These are phyloP conservation scores for Neopestalotiopsis rosae DNA, from an alignment of 2,329 filamentous ascomycete species.

Conservation along the genomic window DNA sequence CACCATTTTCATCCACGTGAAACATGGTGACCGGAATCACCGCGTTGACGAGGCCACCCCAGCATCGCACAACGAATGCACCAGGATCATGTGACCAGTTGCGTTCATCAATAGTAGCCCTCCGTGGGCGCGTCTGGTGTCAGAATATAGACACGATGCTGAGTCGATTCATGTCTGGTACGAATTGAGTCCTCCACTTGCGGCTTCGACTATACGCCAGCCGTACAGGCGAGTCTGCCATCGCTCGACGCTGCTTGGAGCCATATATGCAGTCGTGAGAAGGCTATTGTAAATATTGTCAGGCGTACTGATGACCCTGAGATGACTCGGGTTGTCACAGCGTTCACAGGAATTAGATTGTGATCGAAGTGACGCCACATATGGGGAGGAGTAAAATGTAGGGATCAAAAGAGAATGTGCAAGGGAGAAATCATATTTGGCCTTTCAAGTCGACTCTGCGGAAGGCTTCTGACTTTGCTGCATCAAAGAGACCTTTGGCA, in stretches of 20 bases:
- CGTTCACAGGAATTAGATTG: neutral
- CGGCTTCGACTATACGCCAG: neutral
- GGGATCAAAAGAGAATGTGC: constrained; percentile 25
- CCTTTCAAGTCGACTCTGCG: constrained; percentile 94
- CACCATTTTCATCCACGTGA: neutral
- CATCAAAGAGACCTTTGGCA: constrained; percentile 75
- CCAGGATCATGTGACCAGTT: neutral
- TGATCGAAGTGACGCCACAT: neutral
- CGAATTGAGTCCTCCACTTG: too few relatives aligned
- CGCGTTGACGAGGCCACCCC: neutral
- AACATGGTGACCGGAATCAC: neutral
- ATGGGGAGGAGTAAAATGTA: neutral
- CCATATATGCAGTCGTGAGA: too few relatives aligned
- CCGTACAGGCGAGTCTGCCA: neutral
- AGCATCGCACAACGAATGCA: neutral
- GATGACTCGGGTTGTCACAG: neutral
- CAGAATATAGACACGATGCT: neutral
- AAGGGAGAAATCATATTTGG: constrained; percentile 71
- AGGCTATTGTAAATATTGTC: neutral
- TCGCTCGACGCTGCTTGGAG: neutral
- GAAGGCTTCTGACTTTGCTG: constrained; percentile 75
- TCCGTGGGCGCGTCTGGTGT: neutral
- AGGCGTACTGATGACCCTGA: neutral
- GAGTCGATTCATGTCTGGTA: neutral
- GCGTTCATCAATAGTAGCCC: neutral